Evolutionary conservation across 306 rosid genomes (phyloP), one percentile per base, ranked within the genome.

Genomic region (Prinsepia uniflora): DNA sequence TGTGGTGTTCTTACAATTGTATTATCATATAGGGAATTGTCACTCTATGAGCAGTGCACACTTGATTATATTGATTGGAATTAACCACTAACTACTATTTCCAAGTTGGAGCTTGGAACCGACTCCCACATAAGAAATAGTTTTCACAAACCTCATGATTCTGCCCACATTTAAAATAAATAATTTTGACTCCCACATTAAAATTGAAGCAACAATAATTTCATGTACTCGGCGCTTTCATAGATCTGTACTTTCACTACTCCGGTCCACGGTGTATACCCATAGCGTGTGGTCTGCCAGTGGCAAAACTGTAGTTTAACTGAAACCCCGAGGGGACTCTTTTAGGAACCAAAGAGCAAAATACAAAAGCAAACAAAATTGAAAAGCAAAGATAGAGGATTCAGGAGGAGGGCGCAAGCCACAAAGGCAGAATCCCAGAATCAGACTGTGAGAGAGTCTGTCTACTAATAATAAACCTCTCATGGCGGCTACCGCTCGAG

Each of bases 401-500:
- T 81, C 15, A 47, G 5, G 50, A 46, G 8, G 15, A 48, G 54
- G 53, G 22, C 55, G 47, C 65, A 41, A 19, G 53, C 68, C 68
- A 30, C 72, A 36, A 53, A 55, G 58, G 43, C 70, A 60, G 73
- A 63, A 41, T 14, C 7, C 36, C 70, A 60, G 73, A 63, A 41
- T 14, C 7, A 60, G 22, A 18, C 22, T 10, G 49, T 15, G 73
- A 73, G 56, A 55, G 70, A 30, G 36, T 30, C 75, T 47, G 42
- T 12, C 6, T 0, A 3, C 12, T 30, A 59, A 59, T 58, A 34
- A 14, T 15, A 64, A 47, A 71, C 76, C 53, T 53, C 43, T 42
- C 71, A 88, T 91, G 97, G 90, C 95, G 54, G 83, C 84, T 78
- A 75, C 91, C 53, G 82, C 91, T 30, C 87, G 89, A 49, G 83